Conservation (phyloP, 495 filamentous ascomycete genomes). For the Lepidopterella palustris region DNA sequence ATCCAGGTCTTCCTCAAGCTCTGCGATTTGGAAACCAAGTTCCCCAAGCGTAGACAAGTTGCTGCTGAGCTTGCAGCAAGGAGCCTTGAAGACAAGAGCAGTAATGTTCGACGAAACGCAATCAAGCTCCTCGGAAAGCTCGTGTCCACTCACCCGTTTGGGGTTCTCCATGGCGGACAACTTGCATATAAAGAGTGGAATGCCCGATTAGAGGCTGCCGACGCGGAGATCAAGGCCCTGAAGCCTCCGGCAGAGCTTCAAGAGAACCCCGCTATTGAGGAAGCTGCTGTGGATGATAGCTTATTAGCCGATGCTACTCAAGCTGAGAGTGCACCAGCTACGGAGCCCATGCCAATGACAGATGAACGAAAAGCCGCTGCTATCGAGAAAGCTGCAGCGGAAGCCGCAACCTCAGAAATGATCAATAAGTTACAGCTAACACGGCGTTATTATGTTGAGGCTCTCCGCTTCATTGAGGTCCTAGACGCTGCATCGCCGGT, state of each 20-base stretch:
- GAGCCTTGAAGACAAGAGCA: constrained; percentile 95
- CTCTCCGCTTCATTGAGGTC: constrained; percentile 90
- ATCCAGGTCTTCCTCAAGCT: constrained; percentile 91
- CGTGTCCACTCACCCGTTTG: constrained; percentile 89
- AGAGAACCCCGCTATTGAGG: constrained; percentile 46
- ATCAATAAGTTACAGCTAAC: constrained; percentile 82
- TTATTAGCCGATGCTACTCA: constrained; percentile 87
- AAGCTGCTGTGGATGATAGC: constrained; percentile 61
- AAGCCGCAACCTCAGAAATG: constrained; percentile 66
- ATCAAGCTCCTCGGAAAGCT: constrained; percentile 85
- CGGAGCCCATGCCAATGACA: constrained; percentile 51
- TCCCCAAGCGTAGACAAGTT: constrained; percentile 76
- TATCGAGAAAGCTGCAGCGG: constrained; percentile 64
- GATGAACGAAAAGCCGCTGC: constrained; percentile 54
- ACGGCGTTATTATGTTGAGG: constrained; percentile 82
- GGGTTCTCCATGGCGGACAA: constrained; percentile 82
- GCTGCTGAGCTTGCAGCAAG: constrained; percentile 78
- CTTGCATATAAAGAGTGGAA: constrained; percentile 80
- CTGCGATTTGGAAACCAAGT: constrained; percentile 88
- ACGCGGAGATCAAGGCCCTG: constrained; percentile 71
- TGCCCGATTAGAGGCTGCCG: constrained; percentile 66
- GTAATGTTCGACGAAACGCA: constrained; percentile 89
- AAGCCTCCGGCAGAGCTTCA: constrained; percentile 76
- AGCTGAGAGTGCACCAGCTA: constrained; percentile 56
- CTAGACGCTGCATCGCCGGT: constrained; percentile 70